Conservation (phyloP, 495 filamentous ascomycete genomes). For the Podospora bellae-mahoneyi region DNA sequence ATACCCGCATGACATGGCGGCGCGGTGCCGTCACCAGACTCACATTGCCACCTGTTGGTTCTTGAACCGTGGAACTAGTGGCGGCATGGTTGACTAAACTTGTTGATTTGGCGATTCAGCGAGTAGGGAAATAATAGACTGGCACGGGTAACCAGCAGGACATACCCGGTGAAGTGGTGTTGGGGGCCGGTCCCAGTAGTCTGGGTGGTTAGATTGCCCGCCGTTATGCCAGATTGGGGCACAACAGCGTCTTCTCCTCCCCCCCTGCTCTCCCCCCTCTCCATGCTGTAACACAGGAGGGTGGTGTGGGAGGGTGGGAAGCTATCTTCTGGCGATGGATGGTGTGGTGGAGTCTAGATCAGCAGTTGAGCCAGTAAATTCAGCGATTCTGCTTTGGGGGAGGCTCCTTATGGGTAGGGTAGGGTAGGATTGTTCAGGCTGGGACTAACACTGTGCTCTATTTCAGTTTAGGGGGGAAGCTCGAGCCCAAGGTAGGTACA, state of each 20-base stretch:
- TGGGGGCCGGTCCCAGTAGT: not conserved
- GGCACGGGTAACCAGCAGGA: not conserved
- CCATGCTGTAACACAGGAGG: not conserved
- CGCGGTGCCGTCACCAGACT: not conserved
- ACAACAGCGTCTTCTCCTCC: not conserved
- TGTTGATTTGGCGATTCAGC: not conserved
- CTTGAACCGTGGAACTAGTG: not conserved
- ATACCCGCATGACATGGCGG: not conserved
- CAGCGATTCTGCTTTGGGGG: not conserved
- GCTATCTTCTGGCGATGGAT: not conserved
- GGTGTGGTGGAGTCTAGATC: not conserved
- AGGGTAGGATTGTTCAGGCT: not conserved
- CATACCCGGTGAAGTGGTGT: not conserved
- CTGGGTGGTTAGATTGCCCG: constrained; percentile 2
- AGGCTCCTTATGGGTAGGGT: not conserved
- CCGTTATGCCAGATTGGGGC: constrained; percentile 4
- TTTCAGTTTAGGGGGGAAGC: not conserved
- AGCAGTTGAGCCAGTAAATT: not conserved
- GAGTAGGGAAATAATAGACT: not conserved
- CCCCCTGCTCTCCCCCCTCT: not conserved
- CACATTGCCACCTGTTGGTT: not conserved
- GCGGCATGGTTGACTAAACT: not conserved
- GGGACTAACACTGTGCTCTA: not conserved
- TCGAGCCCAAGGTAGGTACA: not conserved
- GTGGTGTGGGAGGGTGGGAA: not conserved